A percentile compares a stretch with the other conserved stretches of the same genome.
phyloP scores from a whole-genome alignment of 208 protist species.

The Acanthamoeba healyi region DNA sequence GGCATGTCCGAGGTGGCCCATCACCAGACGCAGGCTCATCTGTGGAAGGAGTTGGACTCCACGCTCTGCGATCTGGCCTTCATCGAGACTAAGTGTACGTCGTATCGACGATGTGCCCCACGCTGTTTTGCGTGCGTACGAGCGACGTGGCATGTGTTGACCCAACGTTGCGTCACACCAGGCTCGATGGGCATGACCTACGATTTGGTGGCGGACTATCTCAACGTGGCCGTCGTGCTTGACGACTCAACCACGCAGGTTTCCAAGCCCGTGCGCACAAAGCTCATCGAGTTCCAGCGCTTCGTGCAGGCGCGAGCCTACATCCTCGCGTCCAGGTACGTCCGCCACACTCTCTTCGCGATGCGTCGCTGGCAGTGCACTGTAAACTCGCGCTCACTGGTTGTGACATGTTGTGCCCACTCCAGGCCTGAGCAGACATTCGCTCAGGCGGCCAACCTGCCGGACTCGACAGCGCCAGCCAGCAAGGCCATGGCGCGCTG shows the following conservation, averaged over 20 bases:
- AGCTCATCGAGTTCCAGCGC: conserved; percentile 64
- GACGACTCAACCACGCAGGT: background rate
- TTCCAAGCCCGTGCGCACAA: background rate
- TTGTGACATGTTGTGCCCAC: too few species aligned
- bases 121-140: too few species aligned
- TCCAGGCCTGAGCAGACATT: conserved; percentile 76
- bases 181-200: conserved; percentile 73
- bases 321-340: too few species aligned
- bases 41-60: conserved; percentile 37
- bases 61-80: conserved; percentile 77
- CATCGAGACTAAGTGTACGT: conserved; percentile 77
- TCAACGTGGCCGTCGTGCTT: background rate
- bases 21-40: conserved; percentile 69
- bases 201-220: conserved; percentile 83
- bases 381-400: too few species aligned
- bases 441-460: conserved; percentile 83
- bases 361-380: too few species aligned
- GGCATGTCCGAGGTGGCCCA: conserved; percentile 78
- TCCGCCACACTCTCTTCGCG: too few species aligned
- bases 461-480: conserved; percentile 49
- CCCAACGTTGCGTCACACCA: too few species aligned
- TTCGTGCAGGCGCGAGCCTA: conserved; percentile 73
- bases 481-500: conserved; percentile 63
- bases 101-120: too few species aligned
- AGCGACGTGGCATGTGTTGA: too few species aligned